Evolutionary conservation across 2,329 filamentous ascomycete genomes (phyloP).

Genomic region (Penicillium sp.): DNA sequence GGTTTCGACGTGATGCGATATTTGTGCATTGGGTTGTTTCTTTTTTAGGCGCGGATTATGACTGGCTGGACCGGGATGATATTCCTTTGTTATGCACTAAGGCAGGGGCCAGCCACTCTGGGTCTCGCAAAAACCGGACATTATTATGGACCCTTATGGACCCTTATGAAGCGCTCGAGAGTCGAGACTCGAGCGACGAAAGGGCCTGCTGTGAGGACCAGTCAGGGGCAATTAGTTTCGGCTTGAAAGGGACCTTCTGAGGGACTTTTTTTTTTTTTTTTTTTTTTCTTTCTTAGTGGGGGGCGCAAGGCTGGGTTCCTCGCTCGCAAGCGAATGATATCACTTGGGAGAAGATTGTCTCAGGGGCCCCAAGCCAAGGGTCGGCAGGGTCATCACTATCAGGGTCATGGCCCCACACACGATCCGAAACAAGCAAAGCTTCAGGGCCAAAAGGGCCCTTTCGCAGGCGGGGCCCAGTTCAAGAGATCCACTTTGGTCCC

Average conservation of each 20-base stretch:
- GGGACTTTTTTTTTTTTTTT: background rate
- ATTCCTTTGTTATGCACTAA: background rate
- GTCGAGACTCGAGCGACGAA: background rate
- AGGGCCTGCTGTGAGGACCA: background rate
- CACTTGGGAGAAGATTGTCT: background rate
- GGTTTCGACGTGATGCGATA: background rate
- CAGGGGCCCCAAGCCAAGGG: conserved; percentile 3
- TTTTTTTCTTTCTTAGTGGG: background rate
- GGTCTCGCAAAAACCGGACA: background rate
- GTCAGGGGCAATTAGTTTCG: background rate
- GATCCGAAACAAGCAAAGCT: conserved; percentile 8
- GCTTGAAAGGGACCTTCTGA: background rate
- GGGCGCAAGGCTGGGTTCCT: background rate
- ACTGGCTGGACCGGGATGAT: conserved; percentile 2
- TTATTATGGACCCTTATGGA: background rate
- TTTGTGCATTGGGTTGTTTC: background rate
- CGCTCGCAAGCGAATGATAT: background rate
- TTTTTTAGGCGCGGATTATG: background rate
- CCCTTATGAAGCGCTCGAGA: too few relatives aligned
- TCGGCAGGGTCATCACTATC: background rate
- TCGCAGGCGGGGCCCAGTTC: background rate
- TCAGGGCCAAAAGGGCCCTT: conserved; percentile 17
- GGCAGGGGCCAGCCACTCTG: conserved; percentile 2
- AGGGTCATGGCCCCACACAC: background rate
- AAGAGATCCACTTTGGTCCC: background rate